Evolutionary conservation across 768 basidiomycete species (phyloP), one percentile per base, ranked within the genome.

Genomic region (Fomitopsis pulvina): DNA sequence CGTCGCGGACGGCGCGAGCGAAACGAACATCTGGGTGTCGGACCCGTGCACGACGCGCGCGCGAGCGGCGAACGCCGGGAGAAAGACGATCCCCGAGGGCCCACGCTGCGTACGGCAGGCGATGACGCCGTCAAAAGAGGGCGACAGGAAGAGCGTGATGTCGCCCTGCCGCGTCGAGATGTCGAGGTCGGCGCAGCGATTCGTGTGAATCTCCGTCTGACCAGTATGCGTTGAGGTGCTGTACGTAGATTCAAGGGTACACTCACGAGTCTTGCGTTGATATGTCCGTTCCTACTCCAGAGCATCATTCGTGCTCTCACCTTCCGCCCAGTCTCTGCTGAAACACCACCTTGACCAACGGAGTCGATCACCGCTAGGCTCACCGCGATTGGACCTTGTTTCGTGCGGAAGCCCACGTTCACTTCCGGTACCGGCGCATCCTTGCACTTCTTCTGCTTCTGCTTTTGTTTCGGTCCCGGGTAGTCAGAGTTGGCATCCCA

Each of bases 341-440:
- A 18, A 7, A 14, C 10, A 5, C 12, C 38, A n/a, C 29, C 24
- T n/a, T n/a, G n/a, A 27, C 25, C 24, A 18, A 9, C 25, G 12
- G 41, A 43, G 20, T 22, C 52, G 11, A 53, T 57, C 8, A 60
- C 54, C 4, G 59, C 59, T 8, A 64, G 37, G 26, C 59, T 53
- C 22, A 64, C 56, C 38, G 27, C 55, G 40, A 64, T 54, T 24
- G 40, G 26, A 11, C 60, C 59, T 29, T 61, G 60, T 2, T 58
- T 56, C 1, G 63, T 64, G 20, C 54, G 47, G 53, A 64, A 61
- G 1, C 55, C 45, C 1, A 60, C 63, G 45, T 61, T 56, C 21
- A 58, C 43, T 4, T 61, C 34, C 34, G 34, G 34, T 14, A n/a
- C n/a, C 34, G 14, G 34, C 34, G 34, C 54, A 21, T 18, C 26